Conservation (phyloP, 441 rosid species). For the Jatropha podagrica region DNA sequence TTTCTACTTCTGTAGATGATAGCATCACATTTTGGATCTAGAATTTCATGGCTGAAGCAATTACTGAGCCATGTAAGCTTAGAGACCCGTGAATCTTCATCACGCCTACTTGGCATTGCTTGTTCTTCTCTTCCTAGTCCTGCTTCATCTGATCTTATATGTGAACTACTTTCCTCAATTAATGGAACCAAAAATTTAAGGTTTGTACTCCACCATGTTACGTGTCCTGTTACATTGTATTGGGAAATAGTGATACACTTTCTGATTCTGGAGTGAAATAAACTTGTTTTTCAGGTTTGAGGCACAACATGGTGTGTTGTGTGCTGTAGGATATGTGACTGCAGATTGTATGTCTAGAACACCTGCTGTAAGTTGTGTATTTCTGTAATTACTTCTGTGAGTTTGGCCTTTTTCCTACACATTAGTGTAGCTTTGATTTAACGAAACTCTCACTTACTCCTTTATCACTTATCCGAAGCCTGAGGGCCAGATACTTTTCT, state of each 20-base stretch:
- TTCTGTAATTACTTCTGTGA: background rate
- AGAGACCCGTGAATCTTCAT: constrained; percentile 90
- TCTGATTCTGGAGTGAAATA: constrained; percentile 25
- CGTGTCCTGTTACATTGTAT: background rate
- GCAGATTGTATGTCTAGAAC: constrained; percentile 64
- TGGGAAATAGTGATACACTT: background rate
- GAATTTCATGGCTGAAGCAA: constrained; percentile 81
- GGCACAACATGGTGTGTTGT: constrained; percentile 74
- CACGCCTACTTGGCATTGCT: constrained; percentile 92
- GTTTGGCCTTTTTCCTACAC: background rate
- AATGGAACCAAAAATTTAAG: constrained; percentile 56
- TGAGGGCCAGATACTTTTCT: background rate
- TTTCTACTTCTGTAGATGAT: constrained; percentile 50
- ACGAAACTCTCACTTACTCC: background rate
- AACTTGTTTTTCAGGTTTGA: constrained; percentile 63
- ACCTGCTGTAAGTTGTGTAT: constrained; percentile 59
- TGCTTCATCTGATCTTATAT: constrained; percentile 57
- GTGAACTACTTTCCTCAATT: constrained; percentile 59
- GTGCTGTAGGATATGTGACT: constrained; percentile 75
- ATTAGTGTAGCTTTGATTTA: background rate
- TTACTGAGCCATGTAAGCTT: constrained; percentile 74
- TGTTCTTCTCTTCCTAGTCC: constrained; percentile 69
- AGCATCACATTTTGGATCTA: constrained; percentile 62
- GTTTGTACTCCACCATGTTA: constrained; percentile 34
- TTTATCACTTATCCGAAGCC: background rate